Base-by-base conservation (phyloP, 1,139 yeast genomes). In the Protomyces inundatus region DNA sequence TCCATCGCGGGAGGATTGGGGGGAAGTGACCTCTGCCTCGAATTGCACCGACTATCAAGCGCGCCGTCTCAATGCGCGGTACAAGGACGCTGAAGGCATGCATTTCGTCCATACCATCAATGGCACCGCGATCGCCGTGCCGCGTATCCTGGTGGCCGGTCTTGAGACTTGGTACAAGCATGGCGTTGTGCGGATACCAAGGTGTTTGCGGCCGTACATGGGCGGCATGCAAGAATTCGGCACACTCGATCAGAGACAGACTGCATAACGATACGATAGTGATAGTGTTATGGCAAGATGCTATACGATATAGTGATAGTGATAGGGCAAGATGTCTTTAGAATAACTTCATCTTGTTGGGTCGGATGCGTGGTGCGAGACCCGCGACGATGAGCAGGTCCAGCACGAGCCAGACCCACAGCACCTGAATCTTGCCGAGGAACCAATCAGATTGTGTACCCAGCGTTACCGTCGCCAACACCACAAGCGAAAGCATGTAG, bases 121-220 rank as follows among this genome's bases (percentile, higher is more conserved):
- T 69, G 99, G 98, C 34, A 95, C 99, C 0, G 96, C 97, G 3
- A 82, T 90, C 82, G 98, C 98, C 0, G 87, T 93, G 10, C 99
- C 99, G 0, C 79, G 99, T 66, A 86, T 91, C 0, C 85, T 93
- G 33, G 82, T 91, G 34, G 97, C 98, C 3, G 80, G 95, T 23
- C 77, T 93, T 4, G 99, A 95, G 75, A 95, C 88, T 72, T 81
- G 81, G 72, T 88, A 91, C 67, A 82, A 84, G 0, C 73, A 70
- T 6, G 79, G 82, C 0, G 73, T 79, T n/a, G 81, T 93, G 4
- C 69, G 72, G 6, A 81, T 93, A 59, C 98, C 98, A 0, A 74
- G 79, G 60, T 90, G 83, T 0, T 77, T 93, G 65, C 80, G 83
- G 23, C 62, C 64, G 9, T 67, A 46, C 37, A 61, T 61, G 54